Evolutionary conservation across 345 rosid genomes (phyloP).

Genomic region (Melastoma malabathricum): DNA sequence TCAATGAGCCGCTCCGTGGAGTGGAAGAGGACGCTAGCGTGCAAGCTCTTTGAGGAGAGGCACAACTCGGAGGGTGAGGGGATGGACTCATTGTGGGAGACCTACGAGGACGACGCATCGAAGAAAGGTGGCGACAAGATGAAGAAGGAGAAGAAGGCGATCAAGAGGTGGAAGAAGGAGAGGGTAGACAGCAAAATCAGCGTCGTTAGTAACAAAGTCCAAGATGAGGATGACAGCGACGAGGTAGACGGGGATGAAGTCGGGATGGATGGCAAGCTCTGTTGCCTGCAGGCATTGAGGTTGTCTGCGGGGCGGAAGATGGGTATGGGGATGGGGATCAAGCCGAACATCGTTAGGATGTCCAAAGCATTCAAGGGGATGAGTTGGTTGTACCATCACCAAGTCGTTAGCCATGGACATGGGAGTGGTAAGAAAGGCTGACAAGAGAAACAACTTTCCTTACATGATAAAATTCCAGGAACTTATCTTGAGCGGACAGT

Average conservation of each 20-base stretch:
- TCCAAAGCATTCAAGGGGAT: constrained; percentile 65
- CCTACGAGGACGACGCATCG: constrained; percentile 46
- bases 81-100: constrained; percentile 93
- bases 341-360: constrained; percentile 59
- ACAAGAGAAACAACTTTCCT: no score
- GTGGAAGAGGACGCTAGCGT: constrained; percentile 91
- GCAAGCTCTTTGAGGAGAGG: constrained; percentile 89
- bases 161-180: neutral
- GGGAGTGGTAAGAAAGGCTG: constrained; percentile 22
- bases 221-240: neutral
- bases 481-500: no score
- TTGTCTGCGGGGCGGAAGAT: constrained; percentile 71
- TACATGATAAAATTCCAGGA: no score
- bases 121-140: constrained; percentile 14
- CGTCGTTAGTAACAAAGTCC: neutral
- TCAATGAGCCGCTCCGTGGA: constrained; percentile 85
- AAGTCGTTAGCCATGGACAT: no score
- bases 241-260: constrained; percentile 18
- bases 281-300: constrained; percentile 84
- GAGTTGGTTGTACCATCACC: constrained; percentile 54
- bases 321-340: constrained; percentile 68
- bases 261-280: constrained; percentile 32
- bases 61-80: constrained; percentile 33
- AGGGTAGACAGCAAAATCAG: neutral
- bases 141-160: constrained; percentile 20